Base-by-base conservation (phyloP, 2,329 filamentous ascomycete genomes). In the Pseudogymnoascus sp. region DNA sequence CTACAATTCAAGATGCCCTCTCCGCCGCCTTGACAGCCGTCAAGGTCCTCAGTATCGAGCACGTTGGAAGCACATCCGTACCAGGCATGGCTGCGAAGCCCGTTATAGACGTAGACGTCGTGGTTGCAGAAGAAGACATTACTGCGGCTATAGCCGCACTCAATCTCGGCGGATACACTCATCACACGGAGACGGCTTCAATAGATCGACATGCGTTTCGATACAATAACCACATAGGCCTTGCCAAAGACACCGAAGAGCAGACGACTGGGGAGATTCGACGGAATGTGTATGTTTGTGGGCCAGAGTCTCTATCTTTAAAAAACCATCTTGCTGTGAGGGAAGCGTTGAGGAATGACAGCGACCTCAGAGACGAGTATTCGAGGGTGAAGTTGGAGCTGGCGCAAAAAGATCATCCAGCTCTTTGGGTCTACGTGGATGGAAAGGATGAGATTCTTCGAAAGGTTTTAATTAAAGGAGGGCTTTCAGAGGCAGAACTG, bases 21-120 rank as follows among this genome's bases (percentile, higher is more conserved):
- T 25, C 36, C 21, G n/a, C 42, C 1, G 64, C 61, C 10, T 58
- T 68, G 7, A 21, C 17, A 38, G 59, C 58, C 5, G 27, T 63
- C 21, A 58, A 65, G 1, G 60, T 62, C 58, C 69, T 72, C 15
- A 63, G 70, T 21, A 70, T 83, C 60, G 66, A 71, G 15, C 81
- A 83, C 66, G 73, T 78, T 33, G 81, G 81, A 27, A 82, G 79
- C 10, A 83, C 81, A 29, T 79, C 78, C 59, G 73, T 84, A 5
- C 78, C 79, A 0, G 72, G 70, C 6, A 74, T 84, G 3, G 73
- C 78, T 0, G 81, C 81, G 51, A 83, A 84, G 70, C 72, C 74
- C 31, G 71, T 82, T 55, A 79, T 84, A 55, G 81, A 84, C 67
- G 74, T 84, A 29, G 81, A 83, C 66, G 69, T 83, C 7, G 72